Conservation (phyloP, 768 basidiomycete genomes). For the Amanita subjunquillea region DNA sequence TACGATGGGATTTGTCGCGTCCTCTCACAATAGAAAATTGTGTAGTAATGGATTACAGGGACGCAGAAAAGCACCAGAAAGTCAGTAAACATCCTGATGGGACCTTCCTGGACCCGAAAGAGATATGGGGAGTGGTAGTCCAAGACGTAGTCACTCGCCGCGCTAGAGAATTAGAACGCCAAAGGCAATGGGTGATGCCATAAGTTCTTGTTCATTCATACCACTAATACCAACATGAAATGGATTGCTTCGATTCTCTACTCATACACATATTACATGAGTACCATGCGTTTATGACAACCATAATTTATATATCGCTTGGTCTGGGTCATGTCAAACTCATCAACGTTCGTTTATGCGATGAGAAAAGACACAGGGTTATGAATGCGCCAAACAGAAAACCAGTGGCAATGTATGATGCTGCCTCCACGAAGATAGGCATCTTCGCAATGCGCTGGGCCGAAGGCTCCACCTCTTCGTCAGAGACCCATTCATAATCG, state of each 20-base stretch:
- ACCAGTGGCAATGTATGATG: conserved; percentile 41
- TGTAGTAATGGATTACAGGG: conserved; percentile 71
- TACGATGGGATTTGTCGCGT: conserved; percentile 67
- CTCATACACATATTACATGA: conserved; percentile 4
- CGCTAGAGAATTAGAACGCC: conserved; percentile 45
- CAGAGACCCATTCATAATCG: conserved; percentile 2
- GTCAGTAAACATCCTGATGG: conserved; percentile 27
- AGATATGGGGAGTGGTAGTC: conserved; percentile 65
- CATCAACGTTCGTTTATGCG: conserved; percentile 1
- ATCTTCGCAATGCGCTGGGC: conserved; percentile 6
- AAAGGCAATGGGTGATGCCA: conserved; percentile 43
- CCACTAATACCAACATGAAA: too few relatives aligned
- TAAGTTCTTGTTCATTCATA: not conserved
- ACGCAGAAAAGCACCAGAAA: conserved; percentile 58
- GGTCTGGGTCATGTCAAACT: not conserved
- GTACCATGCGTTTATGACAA: not conserved
- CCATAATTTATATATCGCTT: not conserved
- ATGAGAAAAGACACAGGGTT: conserved; percentile 27
- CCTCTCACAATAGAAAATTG: conserved; percentile 73
- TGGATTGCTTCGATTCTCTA: not conserved
- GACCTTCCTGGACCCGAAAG: conserved; percentile 26
- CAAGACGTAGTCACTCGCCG: conserved; percentile 47
- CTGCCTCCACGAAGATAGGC: conserved; percentile 20
- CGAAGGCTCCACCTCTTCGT: not conserved
- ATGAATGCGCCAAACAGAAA: conserved; percentile 47